These are phyloP conservation scores for Astragalus glycyphyllos DNA, from an alignment of 306 rosid species.

Conservation along the genomic window DNA sequence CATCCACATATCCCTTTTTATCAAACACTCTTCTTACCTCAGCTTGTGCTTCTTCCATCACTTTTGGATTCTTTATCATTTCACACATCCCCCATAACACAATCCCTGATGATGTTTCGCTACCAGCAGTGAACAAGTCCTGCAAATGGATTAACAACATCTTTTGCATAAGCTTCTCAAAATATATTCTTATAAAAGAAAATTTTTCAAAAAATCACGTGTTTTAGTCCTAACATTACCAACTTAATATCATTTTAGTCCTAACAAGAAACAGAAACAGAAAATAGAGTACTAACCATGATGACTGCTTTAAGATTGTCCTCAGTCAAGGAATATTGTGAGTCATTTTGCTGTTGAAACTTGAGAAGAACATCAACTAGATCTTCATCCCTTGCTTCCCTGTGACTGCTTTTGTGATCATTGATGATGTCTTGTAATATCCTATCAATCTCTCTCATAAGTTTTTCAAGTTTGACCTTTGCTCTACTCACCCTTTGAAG, in stretches of 20 bases:
- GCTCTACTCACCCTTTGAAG: slow-evolving; percentile 7
- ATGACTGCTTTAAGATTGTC: slow-evolving; percentile 42
- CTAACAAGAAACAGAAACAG: no score
- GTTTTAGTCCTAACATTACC: no score
- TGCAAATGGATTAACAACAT: slow-evolving; percentile 8
- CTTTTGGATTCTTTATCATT: slow-evolving; percentile 46
- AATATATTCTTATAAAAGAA: no score
- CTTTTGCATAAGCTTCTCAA: no score
- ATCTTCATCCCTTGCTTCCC: slow-evolving; percentile 27
- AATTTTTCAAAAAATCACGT: no score
- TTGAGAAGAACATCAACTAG: slow-evolving; percentile 45
- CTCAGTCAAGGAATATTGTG: neutral
- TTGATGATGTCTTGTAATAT: slow-evolving; percentile 36
- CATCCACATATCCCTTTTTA: slow-evolving; percentile 21
- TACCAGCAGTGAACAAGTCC: slow-evolving; percentile 50
- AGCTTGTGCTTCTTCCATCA: slow-evolving; percentile 48
- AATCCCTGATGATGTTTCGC: slow-evolving; percentile 42
- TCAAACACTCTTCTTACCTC: slow-evolving; percentile 47
- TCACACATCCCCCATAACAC: slow-evolving; percentile 55
- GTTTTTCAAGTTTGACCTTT: neutral
- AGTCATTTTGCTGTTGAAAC: slow-evolving; percentile 24
- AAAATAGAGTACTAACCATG: no score
- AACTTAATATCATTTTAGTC: no score
- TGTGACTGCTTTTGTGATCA: slow-evolving; percentile 6
- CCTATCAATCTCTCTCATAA: slow-evolving; percentile 15